Base-by-base conservation (phyloP, 2,329 filamentous ascomycete species). In the Fusarium sp. region DNA sequence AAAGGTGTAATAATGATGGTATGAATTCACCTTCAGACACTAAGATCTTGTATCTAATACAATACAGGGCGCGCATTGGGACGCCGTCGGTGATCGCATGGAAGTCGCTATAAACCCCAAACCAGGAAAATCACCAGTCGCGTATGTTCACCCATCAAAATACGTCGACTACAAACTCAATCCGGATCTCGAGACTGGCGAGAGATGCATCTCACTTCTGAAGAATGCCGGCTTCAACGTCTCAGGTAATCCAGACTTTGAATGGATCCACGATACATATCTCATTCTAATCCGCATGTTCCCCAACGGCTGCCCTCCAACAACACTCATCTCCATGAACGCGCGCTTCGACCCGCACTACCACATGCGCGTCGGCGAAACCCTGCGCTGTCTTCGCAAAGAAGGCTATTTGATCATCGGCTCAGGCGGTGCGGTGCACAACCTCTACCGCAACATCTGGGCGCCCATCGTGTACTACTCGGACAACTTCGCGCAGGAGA, bases 231-330 rank as follows among this genome's bases (percentile, higher is more conserved):
- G 88, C 10, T 85, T 91, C 76, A 79, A 86, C 32, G 86, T 83
- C 2, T 73, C 76, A 6, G 77, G 75, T 2, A 88, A 91, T 71
- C 69, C 81, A 0, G 80, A 73, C 0, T 91, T 91, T 66, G 86
- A 91, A 72, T 91, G 89, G 89, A 91, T 91, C 73, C 89, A 92
- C 79, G 89, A 92, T 75, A 90, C 87, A 0, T 91, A 88, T 72
- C 82, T 91, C 4, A 85, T 91, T 56, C 79, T 91, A 10, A 89
- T 91, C 73, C 82, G 88, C 53, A 91, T 92, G 89, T 91, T 91
- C 66, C 89, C 89, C 0, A 66, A 72, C 3, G 81, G 79, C n/a
- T 90, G 87, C 69, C 89, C 89, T 3, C 89, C 89, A 0, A 90
- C 89, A 1, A 89, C 87, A 1, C 62, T 73, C 17, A 68, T 73